Evolutionary conservation across 2,329 filamentous ascomycete species (phyloP), one percentile per base, ranked within the genome.

Genomic region (Nigrospora oryzae): DNA sequence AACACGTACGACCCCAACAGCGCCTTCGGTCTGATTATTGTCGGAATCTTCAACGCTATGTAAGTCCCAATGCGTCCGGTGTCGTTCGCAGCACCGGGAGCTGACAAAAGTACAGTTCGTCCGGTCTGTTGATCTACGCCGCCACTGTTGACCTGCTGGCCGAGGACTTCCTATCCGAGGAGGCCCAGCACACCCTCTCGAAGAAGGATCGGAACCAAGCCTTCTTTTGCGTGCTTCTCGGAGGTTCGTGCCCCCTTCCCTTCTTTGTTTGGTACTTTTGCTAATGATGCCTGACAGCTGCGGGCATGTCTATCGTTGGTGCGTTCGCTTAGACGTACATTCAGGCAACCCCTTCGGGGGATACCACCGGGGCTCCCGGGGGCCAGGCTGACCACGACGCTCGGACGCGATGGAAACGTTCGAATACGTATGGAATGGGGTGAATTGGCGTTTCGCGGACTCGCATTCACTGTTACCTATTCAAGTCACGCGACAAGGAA

Each of bases 11-110:
- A 83, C 46, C 79, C 79, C 0, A 72, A 79, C 47, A 80, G 77
- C 45, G 78, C 78, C 10, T 77, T 82, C 46, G 80, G 79, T 31
- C 59, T 84, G 28, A 79, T 84, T 47, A 73, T 83, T 41, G 79
- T 83, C 11, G 80, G 80, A 38, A 59, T 79, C 1, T 83, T 83
- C 62, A 84, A 84, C 53, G 77, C 80, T 23, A 82, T 84, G 68
- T 77, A 59, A 63, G 71, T 63, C 16, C 15, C n/a, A 4, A 12
- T 17, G 13, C 15, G 5, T 11, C 11, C 15, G 2, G 7, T 15
- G 6, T 14, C 19, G 14, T 15, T 13, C 10, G 2, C 23, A 19
- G 30, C 16, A 10, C 39, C 30, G 47, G 17, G 40, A 38, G n/a
- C 40, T 15, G 23, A 41, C 46, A 51, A 36, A 16, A n/a, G 16